Evolutionary conservation across 73 alveolate genomes (phyloP).

Genomic region (Blepharisma stoltei): DNA sequence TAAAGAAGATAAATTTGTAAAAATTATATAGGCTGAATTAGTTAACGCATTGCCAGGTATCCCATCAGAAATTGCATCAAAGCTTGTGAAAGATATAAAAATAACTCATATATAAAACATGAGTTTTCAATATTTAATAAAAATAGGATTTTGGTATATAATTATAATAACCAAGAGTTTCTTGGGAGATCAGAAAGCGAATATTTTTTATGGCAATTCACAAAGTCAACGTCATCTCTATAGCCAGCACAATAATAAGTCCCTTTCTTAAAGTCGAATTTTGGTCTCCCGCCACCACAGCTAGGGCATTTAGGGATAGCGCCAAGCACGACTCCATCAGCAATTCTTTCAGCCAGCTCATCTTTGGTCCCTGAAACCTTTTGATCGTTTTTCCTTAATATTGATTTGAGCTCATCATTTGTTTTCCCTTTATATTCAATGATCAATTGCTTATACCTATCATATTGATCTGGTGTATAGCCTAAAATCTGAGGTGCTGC

Average conservation of each 20-base stretch:
- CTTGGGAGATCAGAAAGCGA: constrained; percentile 30
- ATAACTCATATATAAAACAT: no score
- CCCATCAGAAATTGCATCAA: not conserved
- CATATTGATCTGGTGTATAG: not conserved
- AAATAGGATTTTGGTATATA: no score
- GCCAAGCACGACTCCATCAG: constrained; percentile 62
- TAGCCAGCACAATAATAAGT: constrained; percentile 54
- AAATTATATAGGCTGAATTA: constrained; percentile 1
- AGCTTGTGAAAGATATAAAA: no score
- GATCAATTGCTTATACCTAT: constrained; percentile 6
- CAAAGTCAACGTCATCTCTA: constrained; percentile 55
- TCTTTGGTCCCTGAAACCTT: constrained; percentile 58
- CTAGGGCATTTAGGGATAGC: constrained; percentile 63
- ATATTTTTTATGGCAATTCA: constrained; percentile 38
- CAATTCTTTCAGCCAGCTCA: constrained; percentile 48
- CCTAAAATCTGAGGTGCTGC: no score
- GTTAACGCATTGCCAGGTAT: constrained; percentile 1
- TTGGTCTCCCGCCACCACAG: constrained; percentile 69
- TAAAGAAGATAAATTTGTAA: constrained; percentile 1
- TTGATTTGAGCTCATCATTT: constrained; percentile 18
- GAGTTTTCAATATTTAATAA: no score
- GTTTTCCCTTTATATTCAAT: constrained; percentile 27
- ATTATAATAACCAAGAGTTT: constrained; percentile 34
- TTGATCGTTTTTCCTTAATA: constrained; percentile 42
- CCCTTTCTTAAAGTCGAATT: constrained; percentile 47